A percentile compares a stretch with the other conserved stretches of the same genome.
Evolutionary conservation across 1,284 basidiomycete genomes (phyloP).

Genomic region (Ustilago loliicola): DNA sequence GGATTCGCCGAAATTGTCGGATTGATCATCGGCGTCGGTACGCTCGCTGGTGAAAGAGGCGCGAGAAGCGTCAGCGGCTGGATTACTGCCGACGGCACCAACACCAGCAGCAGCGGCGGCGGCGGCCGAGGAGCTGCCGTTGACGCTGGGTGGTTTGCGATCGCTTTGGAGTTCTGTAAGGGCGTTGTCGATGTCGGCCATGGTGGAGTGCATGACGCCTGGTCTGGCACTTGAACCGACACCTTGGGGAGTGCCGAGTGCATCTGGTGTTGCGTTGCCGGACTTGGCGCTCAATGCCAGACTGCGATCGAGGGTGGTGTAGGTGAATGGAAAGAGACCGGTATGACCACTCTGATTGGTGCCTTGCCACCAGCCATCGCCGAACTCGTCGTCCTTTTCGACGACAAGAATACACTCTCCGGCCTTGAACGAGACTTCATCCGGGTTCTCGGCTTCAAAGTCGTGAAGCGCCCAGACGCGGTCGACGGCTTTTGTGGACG

Average conservation of each 20-base stretch:
- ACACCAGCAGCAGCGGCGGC: neutral
- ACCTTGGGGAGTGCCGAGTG: slow-evolving; percentile 38
- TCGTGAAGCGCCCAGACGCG: slow-evolving; percentile 78
- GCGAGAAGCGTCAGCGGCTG: slow-evolving; percentile 33
- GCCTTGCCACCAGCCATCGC: slow-evolving; percentile 99
- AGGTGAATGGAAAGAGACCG: slow-evolving; percentile 91
- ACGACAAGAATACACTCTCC: slow-evolving; percentile 90
- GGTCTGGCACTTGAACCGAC: slow-evolving; percentile 20
- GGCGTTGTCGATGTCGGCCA: slow-evolving; percentile 69
- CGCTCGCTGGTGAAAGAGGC: slow-evolving; percentile 56
- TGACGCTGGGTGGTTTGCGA: slow-evolving; percentile 28
- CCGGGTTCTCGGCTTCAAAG: slow-evolving; percentile 90
- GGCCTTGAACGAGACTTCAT: slow-evolving; percentile 88
- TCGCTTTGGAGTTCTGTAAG: slow-evolving; percentile 62
- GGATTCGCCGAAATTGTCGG: slow-evolving; percentile 48
- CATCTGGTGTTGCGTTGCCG: slow-evolving; percentile 35
- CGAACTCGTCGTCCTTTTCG: slow-evolving; percentile 92
- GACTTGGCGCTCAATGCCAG: slow-evolving; percentile 52
- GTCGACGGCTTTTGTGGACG: slow-evolving; percentile 54
- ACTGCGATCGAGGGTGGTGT: slow-evolving; percentile 75
- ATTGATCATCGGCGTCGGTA: slow-evolving; percentile 51
- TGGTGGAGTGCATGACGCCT: slow-evolving; percentile 67
- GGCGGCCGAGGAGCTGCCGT: slow-evolving; percentile 1
- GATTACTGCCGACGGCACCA: slow-evolving; percentile 18
- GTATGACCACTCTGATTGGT: slow-evolving; percentile 83